Conservation (phyloP, 495 filamentous ascomycete species). For the Penicillium flavigenum region DNA sequence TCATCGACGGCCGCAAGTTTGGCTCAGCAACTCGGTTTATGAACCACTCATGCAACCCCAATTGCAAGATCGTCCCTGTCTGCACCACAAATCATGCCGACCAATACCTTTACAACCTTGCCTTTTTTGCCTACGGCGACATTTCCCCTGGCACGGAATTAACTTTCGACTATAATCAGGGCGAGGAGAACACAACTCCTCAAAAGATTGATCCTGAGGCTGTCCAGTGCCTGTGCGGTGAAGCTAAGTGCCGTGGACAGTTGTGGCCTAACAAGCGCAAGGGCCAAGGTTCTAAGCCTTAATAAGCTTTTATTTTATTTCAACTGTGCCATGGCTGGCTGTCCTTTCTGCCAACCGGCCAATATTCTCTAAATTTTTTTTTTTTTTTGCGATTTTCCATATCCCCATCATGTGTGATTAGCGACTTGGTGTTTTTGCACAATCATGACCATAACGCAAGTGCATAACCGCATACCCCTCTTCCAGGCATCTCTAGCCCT, state of each 20-base stretch:
- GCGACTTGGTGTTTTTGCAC: not conserved
- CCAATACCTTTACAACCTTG: conserved; percentile 75
- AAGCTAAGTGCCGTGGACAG: conserved; percentile 62
- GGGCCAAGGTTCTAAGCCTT: conserved; percentile 12
- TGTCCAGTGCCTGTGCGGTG: conserved; percentile 67
- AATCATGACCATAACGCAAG: not conserved
- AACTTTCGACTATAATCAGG: conserved; percentile 79
- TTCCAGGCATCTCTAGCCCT: not conserved
- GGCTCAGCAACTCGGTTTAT: conserved; percentile 62
- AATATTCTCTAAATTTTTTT: no score
- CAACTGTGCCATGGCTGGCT: not conserved
- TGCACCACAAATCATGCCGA: conserved; percentile 71
- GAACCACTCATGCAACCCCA: conserved; percentile 67
- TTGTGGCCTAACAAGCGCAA: conserved; percentile 58
- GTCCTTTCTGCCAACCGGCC: not conserved
- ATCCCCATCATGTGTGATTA: not conserved
- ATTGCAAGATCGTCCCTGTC: conserved; percentile 80
- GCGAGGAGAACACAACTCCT: conserved; percentile 31
- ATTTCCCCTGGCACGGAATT: conserved; percentile 71
- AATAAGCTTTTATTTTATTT: not conserved
- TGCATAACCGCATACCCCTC: not conserved
- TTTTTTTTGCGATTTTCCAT: not conserved
- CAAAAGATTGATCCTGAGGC: conserved; percentile 35
- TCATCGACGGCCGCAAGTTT: conserved; percentile 59
- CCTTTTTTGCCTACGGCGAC: conserved; percentile 74